phyloP scores from a whole-genome alignment of 805 yeast species.

The Saccharomyces jurei region DNA sequence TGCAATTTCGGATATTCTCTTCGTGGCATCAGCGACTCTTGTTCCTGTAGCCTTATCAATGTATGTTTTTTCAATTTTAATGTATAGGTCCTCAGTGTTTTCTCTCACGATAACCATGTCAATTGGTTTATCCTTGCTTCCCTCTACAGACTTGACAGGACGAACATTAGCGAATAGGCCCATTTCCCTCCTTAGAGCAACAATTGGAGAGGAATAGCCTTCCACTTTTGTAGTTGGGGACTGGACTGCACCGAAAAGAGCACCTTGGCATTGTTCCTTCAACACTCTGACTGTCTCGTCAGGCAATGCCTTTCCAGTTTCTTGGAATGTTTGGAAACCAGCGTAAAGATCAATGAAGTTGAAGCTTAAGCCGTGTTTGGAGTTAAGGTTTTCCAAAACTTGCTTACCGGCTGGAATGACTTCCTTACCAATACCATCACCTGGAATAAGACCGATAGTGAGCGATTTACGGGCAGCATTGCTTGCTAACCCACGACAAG shows the following conservation, averaged over 20 bases:
- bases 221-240: conserved; percentile 90
- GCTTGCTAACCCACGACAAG: conserved; percentile 31
- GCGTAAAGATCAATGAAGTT: conserved; percentile 86
- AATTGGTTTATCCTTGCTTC: conserved; percentile 70
- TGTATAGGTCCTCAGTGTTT: conserved; percentile 95
- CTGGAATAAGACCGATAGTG: conserved; percentile 76
- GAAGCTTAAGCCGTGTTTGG: conserved; percentile 67
- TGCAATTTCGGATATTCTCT: conserved; percentile 88
- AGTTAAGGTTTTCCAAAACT: conserved; percentile 72
- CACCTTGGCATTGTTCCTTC: conserved; percentile 85
- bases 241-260: conserved; percentile 93
- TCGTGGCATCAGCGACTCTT: conserved; percentile 93
- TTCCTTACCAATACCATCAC: conserved; percentile 97
- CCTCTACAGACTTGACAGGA: conserved; percentile 90
- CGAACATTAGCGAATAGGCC: conserved; percentile 95
- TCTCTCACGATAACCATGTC: conserved; percentile 98
- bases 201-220: conserved; percentile 97
- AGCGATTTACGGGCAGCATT: conserved; percentile 37
- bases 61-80: conserved; percentile 81
- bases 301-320: conserved; percentile 94
- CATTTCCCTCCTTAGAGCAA: conserved; percentile 91
- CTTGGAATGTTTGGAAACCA: conserved; percentile 87
- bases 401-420: conserved; percentile 95
- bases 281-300: conserved; percentile 79
- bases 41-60: conserved; percentile 66